Percentiles rank a stretch among this genome's conserved stretches.
Evolutionary conservation across 2,329 filamentous ascomycete genomes (phyloP).

Genomic region (Fusarium hainanense): DNA sequence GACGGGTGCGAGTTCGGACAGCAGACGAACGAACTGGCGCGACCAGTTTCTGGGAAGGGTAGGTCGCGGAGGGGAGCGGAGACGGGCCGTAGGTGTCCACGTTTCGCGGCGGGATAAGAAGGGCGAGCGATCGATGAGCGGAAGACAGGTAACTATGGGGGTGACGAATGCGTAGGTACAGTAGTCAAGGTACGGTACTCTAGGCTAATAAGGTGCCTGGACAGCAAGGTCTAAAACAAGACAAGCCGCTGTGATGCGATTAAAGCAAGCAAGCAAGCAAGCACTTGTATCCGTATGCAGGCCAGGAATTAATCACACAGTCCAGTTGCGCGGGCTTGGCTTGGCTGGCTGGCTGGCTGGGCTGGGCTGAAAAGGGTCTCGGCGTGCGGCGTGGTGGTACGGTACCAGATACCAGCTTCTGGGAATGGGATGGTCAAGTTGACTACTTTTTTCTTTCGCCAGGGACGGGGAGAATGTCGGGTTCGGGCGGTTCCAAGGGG

Average conservation of each 20-base stretch:
- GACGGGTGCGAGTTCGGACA: constrained; percentile 40
- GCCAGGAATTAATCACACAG: constrained; percentile 41
- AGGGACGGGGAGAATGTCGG: constrained; percentile 13
- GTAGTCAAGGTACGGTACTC: background rate
- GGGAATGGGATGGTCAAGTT: constrained; percentile 18
- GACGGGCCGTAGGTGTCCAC: constrained; percentile 44
- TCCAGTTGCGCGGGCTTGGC: constrained; percentile 25
- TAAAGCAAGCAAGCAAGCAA: constrained; percentile 43
- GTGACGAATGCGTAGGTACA: constrained; percentile 21
- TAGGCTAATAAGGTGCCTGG: constrained; percentile 3
- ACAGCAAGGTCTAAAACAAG: constrained; percentile 34
- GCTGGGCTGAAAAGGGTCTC: constrained; percentile 33
- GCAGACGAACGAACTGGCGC: constrained; percentile 31
- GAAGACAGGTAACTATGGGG: constrained; percentile 43
- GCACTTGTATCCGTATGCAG: constrained; percentile 42
- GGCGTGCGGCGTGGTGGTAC: constrained; percentile 32
- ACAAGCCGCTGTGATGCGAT: constrained; percentile 49
- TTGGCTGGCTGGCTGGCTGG: constrained; percentile 24
- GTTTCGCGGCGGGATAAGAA: constrained; percentile 39
- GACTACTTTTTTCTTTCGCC: constrained; percentile 31
- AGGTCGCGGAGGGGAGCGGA: constrained; percentile 43
- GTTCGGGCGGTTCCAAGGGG: constrained; percentile 17
- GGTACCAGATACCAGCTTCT: constrained; percentile 26
- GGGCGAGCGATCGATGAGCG: constrained; percentile 20
- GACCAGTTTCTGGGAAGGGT: constrained; percentile 39